These are phyloP conservation scores for Paspalum notatum DNA, from an alignment of 176 grass and related monocot genomes.

Conservation along the genomic window DNA sequence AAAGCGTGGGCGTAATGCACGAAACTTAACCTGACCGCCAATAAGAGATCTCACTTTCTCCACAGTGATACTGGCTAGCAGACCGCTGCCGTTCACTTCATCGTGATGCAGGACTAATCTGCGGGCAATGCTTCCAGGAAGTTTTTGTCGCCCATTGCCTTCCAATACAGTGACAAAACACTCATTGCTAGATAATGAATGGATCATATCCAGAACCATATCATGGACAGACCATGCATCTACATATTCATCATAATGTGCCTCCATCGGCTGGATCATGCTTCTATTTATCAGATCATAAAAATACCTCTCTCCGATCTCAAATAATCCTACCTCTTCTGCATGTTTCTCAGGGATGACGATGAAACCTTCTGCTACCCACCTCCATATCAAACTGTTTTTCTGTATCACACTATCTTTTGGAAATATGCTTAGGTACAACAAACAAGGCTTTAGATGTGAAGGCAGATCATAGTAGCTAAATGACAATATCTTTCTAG, in stretches of 20 bases:
- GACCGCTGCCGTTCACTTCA: not conserved
- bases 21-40: not conserved
- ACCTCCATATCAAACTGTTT: not conserved
- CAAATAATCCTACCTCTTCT: not conserved
- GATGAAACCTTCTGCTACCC: not conserved
- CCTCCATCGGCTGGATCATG: not conserved
- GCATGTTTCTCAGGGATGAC: not conserved
- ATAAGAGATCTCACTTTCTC: not conserved
- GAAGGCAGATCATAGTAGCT: too few relatives aligned
- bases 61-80: not conserved
- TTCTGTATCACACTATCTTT: not conserved
- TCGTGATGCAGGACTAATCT: not conserved
- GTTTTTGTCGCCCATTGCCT: not conserved
- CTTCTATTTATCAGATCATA: not conserved
- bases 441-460: not conserved
- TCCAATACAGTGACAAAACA: slow-evolving; percentile 18
- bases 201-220: slow-evolving; percentile 29
- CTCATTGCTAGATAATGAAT: not conserved
- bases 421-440: not conserved
- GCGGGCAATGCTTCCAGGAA: not conserved
- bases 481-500: too few relatives aligned
- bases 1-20: not conserved
- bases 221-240: slow-evolving; percentile 8
- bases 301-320: not conserved
- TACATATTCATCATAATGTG: accelerated